Conservation (phyloP, 208 protist genomes). For the Leptomonas pyrrhocoris region DNA sequence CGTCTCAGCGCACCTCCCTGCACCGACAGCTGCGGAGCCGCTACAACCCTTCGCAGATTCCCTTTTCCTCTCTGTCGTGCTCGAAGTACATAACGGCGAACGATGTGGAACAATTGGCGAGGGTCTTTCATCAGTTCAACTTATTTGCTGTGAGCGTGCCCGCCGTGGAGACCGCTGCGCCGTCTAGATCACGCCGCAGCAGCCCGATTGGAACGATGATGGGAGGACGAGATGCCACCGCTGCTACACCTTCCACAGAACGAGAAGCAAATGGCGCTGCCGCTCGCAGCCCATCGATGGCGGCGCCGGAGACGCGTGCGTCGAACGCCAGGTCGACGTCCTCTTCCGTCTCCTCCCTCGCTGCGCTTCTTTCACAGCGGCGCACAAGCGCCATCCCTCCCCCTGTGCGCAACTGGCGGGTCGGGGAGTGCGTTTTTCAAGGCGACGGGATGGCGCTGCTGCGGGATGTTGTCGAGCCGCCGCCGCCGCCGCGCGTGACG, state of each 20-base stretch:
- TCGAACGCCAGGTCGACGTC: background rate
- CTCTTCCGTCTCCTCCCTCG: background rate
- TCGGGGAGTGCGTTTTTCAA: background rate
- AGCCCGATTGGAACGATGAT: background rate
- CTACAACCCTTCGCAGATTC: constrained; percentile 77
- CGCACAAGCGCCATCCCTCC: background rate
- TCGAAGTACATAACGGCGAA: constrained; percentile 48
- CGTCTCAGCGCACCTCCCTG: constrained; percentile 38
- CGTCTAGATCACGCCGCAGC: background rate
- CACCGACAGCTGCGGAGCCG: constrained; percentile 67
- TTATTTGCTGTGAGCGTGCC: constrained; percentile 26
- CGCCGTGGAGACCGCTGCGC: background rate
- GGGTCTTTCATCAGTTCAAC: constrained; percentile 49
- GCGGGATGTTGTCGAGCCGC: constrained; percentile 5
- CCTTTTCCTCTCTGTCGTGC: constrained; percentile 65
- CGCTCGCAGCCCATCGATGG: background rate
- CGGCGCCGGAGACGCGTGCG: background rate
- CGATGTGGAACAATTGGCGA: constrained; percentile 52
- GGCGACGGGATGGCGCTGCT: constrained; percentile 14
- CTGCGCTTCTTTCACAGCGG: background rate
- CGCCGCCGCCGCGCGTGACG: background rate
- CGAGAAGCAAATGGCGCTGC: too few species aligned
- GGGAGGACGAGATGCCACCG: background rate
- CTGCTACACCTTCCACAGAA: background rate
- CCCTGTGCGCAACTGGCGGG: background rate